Percentiles rank a stretch among this genome's conserved stretches.
phyloP scores from a whole-genome alignment of 148 eudicot species.

The Rhododendron kiyosumense region DNA sequence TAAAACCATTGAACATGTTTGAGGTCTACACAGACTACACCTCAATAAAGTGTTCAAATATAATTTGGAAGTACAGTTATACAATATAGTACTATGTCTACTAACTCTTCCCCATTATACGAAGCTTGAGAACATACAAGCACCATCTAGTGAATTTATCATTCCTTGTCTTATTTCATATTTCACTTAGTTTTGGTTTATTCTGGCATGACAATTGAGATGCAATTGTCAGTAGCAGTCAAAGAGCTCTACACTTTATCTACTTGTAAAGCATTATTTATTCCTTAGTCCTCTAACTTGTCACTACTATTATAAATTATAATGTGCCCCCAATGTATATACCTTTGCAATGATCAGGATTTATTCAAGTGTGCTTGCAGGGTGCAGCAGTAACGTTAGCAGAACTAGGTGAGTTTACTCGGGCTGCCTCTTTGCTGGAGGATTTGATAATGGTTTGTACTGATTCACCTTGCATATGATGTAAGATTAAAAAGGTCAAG shows the following conservation, averaged over 20 bases:
- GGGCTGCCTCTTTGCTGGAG: constrained; percentile 70
- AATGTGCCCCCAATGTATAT: too few relatives aligned
- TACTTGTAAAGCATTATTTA: background rate
- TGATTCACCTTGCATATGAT: background rate
- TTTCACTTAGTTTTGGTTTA: background rate
- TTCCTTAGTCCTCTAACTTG: background rate
- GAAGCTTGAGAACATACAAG: background rate
- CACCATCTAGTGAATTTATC: background rate
- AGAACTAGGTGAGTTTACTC: constrained; percentile 68
- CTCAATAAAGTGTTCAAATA: background rate
- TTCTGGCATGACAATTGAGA: background rate
- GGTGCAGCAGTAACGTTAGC: constrained; percentile 81
- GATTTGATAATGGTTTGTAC: constrained; percentile 67
- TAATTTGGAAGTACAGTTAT: background rate
- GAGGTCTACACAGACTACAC: background rate
- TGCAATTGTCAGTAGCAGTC: background rate
- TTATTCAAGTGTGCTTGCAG: constrained; percentile 30
- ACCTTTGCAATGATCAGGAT: background rate
- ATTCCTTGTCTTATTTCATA: background rate
- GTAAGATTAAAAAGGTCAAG: constrained; percentile 8
- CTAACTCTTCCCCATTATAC: background rate
- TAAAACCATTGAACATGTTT: background rate
- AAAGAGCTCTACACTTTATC: background rate
- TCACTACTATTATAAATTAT: background rate
- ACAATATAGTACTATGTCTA: background rate